phyloP scores from a whole-genome alignment of 1,284 basidiomycete species.

The Ganoderma leucocontextum region DNA sequence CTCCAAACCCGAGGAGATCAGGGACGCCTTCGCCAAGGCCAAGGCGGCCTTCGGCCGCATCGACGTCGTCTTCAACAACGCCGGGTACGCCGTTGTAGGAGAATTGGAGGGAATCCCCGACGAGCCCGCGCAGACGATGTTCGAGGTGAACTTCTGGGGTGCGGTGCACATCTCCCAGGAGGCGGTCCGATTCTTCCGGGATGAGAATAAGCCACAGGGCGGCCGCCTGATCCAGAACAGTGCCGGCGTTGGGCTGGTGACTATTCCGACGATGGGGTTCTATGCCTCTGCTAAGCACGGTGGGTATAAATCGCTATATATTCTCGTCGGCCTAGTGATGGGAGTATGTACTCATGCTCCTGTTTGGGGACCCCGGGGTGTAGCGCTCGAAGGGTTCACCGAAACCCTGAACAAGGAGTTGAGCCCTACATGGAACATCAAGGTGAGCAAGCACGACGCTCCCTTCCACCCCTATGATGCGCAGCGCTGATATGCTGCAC shows the following conservation, averaged over 20 bases:
- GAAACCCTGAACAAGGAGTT: constrained; percentile 41
- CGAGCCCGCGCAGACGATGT: constrained; percentile 41
- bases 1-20: constrained; percentile 40
- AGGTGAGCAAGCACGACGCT: too few species aligned
- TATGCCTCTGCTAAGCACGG: constrained; percentile 43
- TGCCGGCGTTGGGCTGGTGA: constrained; percentile 38
- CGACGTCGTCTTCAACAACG: constrained; percentile 55
- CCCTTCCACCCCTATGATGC: too few species aligned
- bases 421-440: constrained; percentile 43
- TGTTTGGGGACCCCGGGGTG: too few species aligned
- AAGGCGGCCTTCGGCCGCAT: constrained; percentile 48
- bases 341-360: neutral
- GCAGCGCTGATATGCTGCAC: neutral
- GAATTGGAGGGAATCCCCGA: constrained; percentile 44
- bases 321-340: too few species aligned
- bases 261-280: constrained; percentile 37
- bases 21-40: constrained; percentile 44
- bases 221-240: constrained; percentile 44
- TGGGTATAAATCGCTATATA: constrained; percentile 18
- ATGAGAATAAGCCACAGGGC: constrained; percentile 45
- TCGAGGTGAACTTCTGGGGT: constrained; percentile 52
- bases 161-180: constrained; percentile 44
- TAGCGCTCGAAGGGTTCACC: constrained; percentile 48
- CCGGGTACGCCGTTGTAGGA: constrained; percentile 36
- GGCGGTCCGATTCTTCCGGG: constrained; percentile 48